Base-by-base conservation (phyloP, 768 basidiomycete species). In the Boletus vermiculosoides region DNA sequence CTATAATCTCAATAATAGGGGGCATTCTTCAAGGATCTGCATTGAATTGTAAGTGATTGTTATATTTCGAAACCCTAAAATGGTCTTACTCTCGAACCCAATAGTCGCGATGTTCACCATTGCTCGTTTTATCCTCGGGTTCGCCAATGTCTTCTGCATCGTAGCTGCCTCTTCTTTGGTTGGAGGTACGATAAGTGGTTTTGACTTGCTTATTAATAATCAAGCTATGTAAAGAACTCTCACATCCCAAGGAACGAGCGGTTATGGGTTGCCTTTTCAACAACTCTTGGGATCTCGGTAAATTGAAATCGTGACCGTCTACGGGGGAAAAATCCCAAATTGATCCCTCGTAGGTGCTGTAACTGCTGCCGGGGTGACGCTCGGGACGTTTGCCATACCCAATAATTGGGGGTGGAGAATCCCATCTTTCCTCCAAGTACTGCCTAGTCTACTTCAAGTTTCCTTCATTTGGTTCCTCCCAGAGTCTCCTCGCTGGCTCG, bases 331-430 rank as follows among this genome's bases (percentile, higher is more conserved):
- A 3, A 2, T 3, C 25, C 13, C 2, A 7, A 34, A 5, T 20
- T 50, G 18, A 67, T 25, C 11, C 9, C 2, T 22, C 5, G 8
- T n/a, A 66, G 65, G 65, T n/a, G 33, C 66, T 31, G 9, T 67
- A 9, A 31, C 34, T 25, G 83, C 84, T 6, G 83, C 83, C 10
- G 81, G 78, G 5, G 55, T 59, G 20, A 89, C 85, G 0, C 80
- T 87, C 36, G 82, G 83, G 10, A 88, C 88, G 0, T 88, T 87
- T 74, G 58, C 72, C 10, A 83, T 87, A 77, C 46, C 62, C 0
- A 79, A 62, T 48, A 78, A 82, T 61, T 85, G 84, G 84, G 83
- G 81, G 12, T 87, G 86, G 86, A 77, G 86, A n/a, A 84, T 87
- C 22, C 86, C 85, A 0, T 67, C 63, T 1, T 81, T 84, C n/a